phyloP scores from a whole-genome alignment of 352 stramenopile genomes.

The Pythium grandisporangium region DNA sequence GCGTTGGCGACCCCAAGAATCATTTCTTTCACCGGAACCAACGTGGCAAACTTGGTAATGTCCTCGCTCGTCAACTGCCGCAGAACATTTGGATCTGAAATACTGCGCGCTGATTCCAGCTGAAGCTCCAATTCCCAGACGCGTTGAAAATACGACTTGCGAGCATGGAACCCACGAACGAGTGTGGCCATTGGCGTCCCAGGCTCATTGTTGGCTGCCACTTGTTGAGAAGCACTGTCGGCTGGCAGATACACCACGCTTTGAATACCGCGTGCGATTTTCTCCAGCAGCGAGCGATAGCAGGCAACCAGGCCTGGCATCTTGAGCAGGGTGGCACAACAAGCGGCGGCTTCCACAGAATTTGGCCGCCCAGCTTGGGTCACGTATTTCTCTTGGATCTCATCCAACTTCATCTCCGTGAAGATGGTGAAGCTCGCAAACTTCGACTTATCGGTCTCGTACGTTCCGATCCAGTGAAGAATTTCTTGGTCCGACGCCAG shows the following conservation, averaged over 20 bases:
- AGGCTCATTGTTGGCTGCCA: neutral
- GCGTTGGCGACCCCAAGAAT: slow-evolving; percentile 5
- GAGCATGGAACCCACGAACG: slow-evolving; percentile 42
- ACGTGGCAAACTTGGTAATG: slow-evolving; percentile 27
- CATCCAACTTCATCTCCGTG: slow-evolving; percentile 67
- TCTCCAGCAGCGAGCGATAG: slow-evolving; percentile 57
- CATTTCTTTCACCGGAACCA: slow-evolving; percentile 25
- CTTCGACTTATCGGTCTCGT: slow-evolving; percentile 49
- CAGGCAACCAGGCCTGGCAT: slow-evolving; percentile 72
- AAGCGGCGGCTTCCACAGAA: slow-evolving; percentile 60
- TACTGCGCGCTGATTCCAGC: slow-evolving; percentile 24
- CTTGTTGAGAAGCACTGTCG: neutral
- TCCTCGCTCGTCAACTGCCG: slow-evolving; percentile 29
- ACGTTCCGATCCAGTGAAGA: slow-evolving; percentile 53
- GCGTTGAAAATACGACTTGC: slow-evolving; percentile 64
- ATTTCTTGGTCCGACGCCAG: slow-evolving; percentile 35
- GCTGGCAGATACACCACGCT: slow-evolving; percentile 36
- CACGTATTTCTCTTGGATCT: slow-evolving; percentile 54
- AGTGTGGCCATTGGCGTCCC: slow-evolving; percentile 34
- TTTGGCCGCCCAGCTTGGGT: slow-evolving; percentile 40
- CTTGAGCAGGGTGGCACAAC: slow-evolving; percentile 67
- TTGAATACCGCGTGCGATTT: slow-evolving; percentile 45
- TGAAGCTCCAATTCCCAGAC: slow-evolving; percentile 39
- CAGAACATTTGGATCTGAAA: slow-evolving; percentile 31
- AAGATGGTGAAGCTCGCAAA: slow-evolving; percentile 76